Conservation (phyloP, 345 rosid species). For the Jatropha curcas region DNA sequence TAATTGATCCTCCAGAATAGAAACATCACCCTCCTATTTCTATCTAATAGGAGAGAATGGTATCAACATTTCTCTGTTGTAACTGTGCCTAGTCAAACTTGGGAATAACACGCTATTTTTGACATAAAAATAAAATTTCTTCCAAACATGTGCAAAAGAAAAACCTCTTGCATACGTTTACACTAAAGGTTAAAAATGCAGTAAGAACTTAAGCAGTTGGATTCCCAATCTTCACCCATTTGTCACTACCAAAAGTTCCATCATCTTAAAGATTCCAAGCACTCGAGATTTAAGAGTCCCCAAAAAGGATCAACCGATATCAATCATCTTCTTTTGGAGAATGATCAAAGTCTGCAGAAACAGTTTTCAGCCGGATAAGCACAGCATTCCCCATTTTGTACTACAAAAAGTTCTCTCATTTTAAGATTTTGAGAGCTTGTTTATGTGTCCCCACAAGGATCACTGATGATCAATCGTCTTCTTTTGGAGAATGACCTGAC, state of each 20-base stretch:
- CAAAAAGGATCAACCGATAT: not conserved
- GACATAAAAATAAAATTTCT: not conserved
- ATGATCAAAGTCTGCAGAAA: not conserved
- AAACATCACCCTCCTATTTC: too few species aligned
- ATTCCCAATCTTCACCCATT: not conserved
- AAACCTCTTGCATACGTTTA: not conserved
- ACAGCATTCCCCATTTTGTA: not conserved
- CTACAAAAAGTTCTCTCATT: not conserved
- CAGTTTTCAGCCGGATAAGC: constrained; percentile 2
- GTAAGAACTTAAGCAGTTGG: not conserved
- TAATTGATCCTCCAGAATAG: too few species aligned
- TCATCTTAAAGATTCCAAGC: too few species aligned
- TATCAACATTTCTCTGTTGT: too few species aligned
- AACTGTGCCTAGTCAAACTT: not conserved
- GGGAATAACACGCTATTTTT: not conserved
- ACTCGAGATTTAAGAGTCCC: not conserved
- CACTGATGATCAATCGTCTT: not conserved
- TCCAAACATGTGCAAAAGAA: not conserved
- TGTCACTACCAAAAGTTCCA: not conserved
- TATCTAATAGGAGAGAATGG: too few species aligned
- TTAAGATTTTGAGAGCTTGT: too few species aligned
- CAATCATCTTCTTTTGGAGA: not conserved
- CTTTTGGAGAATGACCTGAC: not conserved
- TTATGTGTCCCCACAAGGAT: not conserved
- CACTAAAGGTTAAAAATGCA: not conserved